Conservation (phyloP, 768 basidiomycete species). For the Mycena latifolia region DNA sequence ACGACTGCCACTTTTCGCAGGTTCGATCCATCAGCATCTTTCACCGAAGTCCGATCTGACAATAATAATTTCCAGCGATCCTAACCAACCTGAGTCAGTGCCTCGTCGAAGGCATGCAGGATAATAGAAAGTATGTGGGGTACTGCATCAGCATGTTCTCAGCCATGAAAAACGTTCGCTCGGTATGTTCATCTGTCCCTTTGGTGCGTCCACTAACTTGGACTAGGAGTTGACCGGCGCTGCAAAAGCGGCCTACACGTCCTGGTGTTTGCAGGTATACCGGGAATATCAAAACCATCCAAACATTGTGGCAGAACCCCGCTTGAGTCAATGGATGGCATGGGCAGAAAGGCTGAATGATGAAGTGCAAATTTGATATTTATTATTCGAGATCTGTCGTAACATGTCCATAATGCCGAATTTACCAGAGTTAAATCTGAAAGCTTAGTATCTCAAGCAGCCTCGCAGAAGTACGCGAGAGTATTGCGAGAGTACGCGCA, state of each 20-base stretch:
- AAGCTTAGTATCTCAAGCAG: no score
- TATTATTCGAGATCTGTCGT: no score
- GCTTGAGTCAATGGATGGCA: constrained; percentile 7
- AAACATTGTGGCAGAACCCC: constrained; percentile 1
- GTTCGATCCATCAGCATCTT: not conserved
- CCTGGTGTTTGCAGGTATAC: constrained; percentile 23
- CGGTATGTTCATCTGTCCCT: constrained; percentile 47
- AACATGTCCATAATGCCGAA: no score
- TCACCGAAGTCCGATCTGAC: constrained; percentile 32
- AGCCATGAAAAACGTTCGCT: constrained; percentile 61
- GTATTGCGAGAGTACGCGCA: no score
- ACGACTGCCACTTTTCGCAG: constrained; percentile 40
- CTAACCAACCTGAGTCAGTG: constrained; percentile 55
- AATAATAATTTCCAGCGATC: constrained; percentile 50
- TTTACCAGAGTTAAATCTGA: no score
- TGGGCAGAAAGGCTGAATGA: constrained; percentile 9
- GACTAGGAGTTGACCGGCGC: constrained; percentile 14
- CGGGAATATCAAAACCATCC: constrained; percentile 5
- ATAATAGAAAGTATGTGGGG: constrained; percentile 54
- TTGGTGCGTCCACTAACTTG: not conserved
- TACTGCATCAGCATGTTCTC: constrained; percentile 61
- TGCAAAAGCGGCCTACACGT: constrained; percentile 9
- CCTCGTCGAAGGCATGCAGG: constrained; percentile 45
- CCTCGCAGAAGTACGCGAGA: no score
- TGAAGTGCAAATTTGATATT: not conserved